phyloP scores from a whole-genome alignment of 306 rosid species.

The Sophora flavescens region DNA sequence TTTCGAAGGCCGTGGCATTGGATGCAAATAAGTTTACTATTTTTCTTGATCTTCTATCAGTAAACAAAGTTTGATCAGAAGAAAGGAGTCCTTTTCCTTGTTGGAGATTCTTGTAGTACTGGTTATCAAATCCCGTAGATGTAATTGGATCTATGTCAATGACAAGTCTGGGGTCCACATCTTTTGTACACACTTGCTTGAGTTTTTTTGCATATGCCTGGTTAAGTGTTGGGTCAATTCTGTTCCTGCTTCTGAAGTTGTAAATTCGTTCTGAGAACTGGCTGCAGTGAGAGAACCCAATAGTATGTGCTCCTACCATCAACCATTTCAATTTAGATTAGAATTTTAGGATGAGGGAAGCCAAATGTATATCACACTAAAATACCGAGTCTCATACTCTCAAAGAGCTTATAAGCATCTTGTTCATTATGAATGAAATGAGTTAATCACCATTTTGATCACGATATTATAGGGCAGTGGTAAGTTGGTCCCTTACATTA shows the following conservation, averaged over 20 bases:
- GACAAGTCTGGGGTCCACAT: slow-evolving; percentile 67
- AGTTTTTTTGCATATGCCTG: slow-evolving; percentile 62
- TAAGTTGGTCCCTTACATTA: no score
- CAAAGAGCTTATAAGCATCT: background rate
- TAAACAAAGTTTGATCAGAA: slow-evolving; percentile 78
- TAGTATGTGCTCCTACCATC: slow-evolving; percentile 81
- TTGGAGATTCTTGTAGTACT: slow-evolving; percentile 82
- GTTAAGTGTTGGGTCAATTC: slow-evolving; percentile 73
- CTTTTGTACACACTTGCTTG: slow-evolving; percentile 59
- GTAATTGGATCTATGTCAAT: slow-evolving; percentile 70
- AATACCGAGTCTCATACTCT: background rate
- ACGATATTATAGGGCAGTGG: no score
- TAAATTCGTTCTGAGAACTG: slow-evolving; percentile 61
- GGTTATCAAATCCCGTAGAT: slow-evolving; percentile 67
- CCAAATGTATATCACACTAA: background rate
- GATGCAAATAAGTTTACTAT: slow-evolving; percentile 75
- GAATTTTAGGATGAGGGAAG: background rate
- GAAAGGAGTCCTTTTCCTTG: slow-evolving; percentile 79
- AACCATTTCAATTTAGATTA: slow-evolving; percentile 22
- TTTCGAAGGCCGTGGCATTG: slow-evolving; percentile 63
- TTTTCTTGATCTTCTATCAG: slow-evolving; percentile 62
- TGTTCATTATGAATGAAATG: slow-evolving; percentile 20
- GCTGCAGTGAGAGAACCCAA: slow-evolving; percentile 85
- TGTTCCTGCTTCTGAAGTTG: slow-evolving; percentile 62
- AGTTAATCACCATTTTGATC: no score